These are phyloP conservation scores for Sporothrix variecibatus DNA, from an alignment of 2,329 filamentous ascomycete species.

Conservation along the genomic window DNA sequence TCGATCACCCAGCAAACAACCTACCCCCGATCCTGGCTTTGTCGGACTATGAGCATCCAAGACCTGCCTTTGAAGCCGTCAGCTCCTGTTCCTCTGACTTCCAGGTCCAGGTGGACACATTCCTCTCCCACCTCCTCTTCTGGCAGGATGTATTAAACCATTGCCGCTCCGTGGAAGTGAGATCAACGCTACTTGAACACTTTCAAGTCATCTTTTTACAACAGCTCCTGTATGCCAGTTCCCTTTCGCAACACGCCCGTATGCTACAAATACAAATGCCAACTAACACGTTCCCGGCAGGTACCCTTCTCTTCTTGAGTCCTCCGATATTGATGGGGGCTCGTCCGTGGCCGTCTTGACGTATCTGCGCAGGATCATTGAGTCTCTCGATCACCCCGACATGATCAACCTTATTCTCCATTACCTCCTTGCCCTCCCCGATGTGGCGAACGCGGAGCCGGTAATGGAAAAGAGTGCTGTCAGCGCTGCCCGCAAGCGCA, in stretches of 20 bases:
- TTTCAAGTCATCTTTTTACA: slow-evolving; percentile 96
- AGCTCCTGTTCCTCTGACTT: slow-evolving; percentile 74
- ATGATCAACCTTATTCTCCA: slow-evolving; percentile 92
- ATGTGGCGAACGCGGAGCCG: slow-evolving; percentile 46
- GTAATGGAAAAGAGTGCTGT: slow-evolving; percentile 47
- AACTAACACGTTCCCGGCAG: background rate
- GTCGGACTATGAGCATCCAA: slow-evolving; percentile 81
- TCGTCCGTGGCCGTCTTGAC: slow-evolving; percentile 95
- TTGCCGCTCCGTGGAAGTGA: slow-evolving; percentile 87
- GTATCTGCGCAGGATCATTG: slow-evolving; percentile 86
- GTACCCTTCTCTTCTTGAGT: slow-evolving; percentile 93
- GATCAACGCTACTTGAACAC: slow-evolving; percentile 89
- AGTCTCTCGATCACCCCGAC: slow-evolving; percentile 88
- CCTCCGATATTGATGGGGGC: slow-evolving; percentile 93
- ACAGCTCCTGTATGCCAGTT: slow-evolving; percentile 66
- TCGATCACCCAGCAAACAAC: slow-evolving; percentile 72
- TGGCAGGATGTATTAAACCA: slow-evolving; percentile 99
- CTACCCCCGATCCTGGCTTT: slow-evolving; percentile 82
- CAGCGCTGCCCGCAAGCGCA: slow-evolving; percentile 75
- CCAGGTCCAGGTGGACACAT: slow-evolving; percentile 85
- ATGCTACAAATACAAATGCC: background rate
- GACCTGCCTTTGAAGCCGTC: slow-evolving; percentile 69
- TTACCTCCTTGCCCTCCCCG: slow-evolving; percentile 83
- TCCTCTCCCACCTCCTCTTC: slow-evolving; percentile 91
- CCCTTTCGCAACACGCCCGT: too few species aligned